These are phyloP conservation scores for Calocera cornea DNA, from an alignment of 768 basidiomycete species.

Conservation along the genomic window DNA sequence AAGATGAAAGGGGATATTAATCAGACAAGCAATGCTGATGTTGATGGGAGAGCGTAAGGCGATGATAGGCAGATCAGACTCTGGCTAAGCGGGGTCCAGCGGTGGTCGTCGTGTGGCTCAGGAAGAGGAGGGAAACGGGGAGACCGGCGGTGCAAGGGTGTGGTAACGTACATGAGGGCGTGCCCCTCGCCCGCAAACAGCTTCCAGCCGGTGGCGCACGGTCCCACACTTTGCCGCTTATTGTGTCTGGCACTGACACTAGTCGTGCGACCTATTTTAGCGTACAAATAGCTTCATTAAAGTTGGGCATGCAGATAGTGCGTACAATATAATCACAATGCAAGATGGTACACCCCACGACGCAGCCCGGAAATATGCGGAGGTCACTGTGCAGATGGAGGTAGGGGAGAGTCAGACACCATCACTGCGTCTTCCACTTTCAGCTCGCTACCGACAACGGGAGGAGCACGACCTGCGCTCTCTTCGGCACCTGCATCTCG, in stretches of 20 bases:
- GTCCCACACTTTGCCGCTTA: conserved; percentile 1
- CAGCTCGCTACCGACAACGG: not conserved
- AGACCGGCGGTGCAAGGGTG: conserved; percentile 5
- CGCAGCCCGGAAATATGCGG: not conserved
- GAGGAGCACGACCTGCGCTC: not conserved
- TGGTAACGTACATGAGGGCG: conserved; percentile 1
- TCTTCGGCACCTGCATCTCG: not conserved
- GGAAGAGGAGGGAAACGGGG: not conserved
- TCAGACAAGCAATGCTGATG: not conserved
- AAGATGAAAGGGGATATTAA: not conserved
- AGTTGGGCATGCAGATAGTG: not conserved
- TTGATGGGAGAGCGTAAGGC: not conserved
- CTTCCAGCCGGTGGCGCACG: not conserved
- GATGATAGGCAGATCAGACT: not conserved
- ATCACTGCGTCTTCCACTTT: not conserved
- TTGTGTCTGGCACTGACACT: not conserved
- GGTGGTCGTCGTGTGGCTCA: not conserved
- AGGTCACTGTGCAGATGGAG: not conserved
- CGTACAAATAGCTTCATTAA: not conserved
- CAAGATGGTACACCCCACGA: not conserved
- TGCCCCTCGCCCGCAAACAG: not conserved
- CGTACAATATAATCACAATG: not conserved
- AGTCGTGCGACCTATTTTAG: not conserved
- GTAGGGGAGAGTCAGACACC: not conserved
- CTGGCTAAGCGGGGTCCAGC: not conserved